Percentiles rank a stretch among this genome's conserved stretches.
phyloP scores from a whole-genome alignment of 495 filamentous ascomycete species.

The Annulohypoxylon nitens region DNA sequence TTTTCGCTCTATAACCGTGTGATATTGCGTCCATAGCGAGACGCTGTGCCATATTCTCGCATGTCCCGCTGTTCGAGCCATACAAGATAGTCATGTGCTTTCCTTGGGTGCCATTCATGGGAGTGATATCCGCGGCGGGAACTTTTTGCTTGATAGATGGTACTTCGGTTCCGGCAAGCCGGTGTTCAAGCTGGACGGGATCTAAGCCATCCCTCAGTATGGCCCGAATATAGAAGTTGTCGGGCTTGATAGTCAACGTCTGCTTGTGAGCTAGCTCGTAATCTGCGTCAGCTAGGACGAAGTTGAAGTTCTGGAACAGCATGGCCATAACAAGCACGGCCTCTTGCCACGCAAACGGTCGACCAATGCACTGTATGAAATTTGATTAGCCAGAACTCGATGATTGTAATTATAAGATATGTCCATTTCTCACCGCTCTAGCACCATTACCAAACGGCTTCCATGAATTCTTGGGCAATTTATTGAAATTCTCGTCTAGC shows the following conservation, averaged over 20 bases:
- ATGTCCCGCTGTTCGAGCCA: constrained; percentile 77
- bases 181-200: constrained; percentile 63
- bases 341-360: constrained; percentile 71
- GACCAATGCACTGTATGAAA: constrained; percentile 63
- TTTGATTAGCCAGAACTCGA: not conserved
- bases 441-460: constrained; percentile 53
- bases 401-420: not conserved
- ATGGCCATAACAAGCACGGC: constrained; percentile 61
- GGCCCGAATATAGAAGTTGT: constrained; percentile 72
- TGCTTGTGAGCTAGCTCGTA: constrained; percentile 72
- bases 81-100: constrained; percentile 70
- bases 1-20: constrained; percentile 64
- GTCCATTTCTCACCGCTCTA: constrained; percentile 22
- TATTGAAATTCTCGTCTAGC: constrained; percentile 68
- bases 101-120: not conserved
- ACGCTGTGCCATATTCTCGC: constrained; percentile 71
- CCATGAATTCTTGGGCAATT: constrained; percentile 64
- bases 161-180: constrained; percentile 49
- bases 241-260: constrained; percentile 77
- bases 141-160: not conserved
- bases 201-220: constrained; percentile 67
- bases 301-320: constrained; percentile 69
- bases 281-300: constrained; percentile 62
- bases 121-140: too few species aligned
- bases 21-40: constrained; percentile 66